phyloP scores from a whole-genome alignment of 179 eudicot species.

The Actinidia arguta region DNA sequence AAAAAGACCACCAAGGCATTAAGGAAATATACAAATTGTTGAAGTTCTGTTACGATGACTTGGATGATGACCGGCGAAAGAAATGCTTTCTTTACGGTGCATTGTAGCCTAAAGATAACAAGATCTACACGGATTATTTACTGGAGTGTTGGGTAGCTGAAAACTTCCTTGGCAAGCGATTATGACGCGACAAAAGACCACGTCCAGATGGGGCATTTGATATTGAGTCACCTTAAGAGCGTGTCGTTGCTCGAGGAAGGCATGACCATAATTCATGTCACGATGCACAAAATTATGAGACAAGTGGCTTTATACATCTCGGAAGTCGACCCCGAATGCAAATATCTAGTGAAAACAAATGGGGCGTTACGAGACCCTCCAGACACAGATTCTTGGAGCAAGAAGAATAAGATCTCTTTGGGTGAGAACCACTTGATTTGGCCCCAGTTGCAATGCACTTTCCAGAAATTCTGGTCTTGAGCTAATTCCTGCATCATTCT shows the following conservation, averaged over 20 bases:
- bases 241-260: slow-evolving; percentile 13
- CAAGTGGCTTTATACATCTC: neutral
- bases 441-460: slow-evolving; percentile 26
- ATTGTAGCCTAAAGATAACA: slow-evolving; percentile 27
- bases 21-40: slow-evolving; percentile 17
- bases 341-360: neutral
- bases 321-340: neutral
- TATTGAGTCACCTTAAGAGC: neutral
- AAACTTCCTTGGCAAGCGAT: neutral
- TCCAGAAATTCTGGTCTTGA: slow-evolving; percentile 31
- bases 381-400: neutral
- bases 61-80: slow-evolving; percentile 23
- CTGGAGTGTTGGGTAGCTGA: slow-evolving; percentile 28
- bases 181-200: neutral
- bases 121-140: slow-evolving; percentile 11
- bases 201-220: neutral
- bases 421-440: slow-evolving; percentile 8
- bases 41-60: slow-evolving; percentile 15
- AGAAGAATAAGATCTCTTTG: neutral
- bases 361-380: neutral
- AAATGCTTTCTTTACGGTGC: slow-evolving; percentile 33
- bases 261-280: neutral
- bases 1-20: slow-evolving; percentile 18
- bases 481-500: slow-evolving; percentile 33
- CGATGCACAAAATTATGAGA: neutral